phyloP scores from a whole-genome alignment of 768 basidiomycete species.

The Boletus reticuloceps region DNA sequence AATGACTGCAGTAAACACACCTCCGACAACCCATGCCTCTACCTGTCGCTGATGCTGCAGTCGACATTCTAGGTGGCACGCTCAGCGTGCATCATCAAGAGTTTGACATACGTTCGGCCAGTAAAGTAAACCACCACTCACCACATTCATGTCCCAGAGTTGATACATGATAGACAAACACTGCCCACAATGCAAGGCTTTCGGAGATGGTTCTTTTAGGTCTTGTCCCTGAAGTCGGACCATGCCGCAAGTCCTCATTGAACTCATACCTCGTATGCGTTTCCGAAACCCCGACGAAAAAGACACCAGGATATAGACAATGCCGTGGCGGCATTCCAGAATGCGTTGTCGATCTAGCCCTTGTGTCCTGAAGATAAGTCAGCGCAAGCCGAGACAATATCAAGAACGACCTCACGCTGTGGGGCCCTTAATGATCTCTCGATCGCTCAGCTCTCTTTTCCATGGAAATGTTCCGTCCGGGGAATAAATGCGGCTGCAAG shows the following conservation, averaged over 20 bases:
- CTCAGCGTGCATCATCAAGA: constrained; percentile 52
- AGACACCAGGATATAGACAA: constrained; percentile 86
- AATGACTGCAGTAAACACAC: constrained; percentile 37
- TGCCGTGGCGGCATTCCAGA: constrained; percentile 58
- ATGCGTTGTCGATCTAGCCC: constrained; percentile 84
- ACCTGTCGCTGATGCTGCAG: constrained; percentile 84
- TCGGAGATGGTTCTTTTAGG: constrained; percentile 53
- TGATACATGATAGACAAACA: constrained; percentile 34
- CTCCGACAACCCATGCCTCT: constrained; percentile 81
- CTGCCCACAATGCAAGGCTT: constrained; percentile 2
- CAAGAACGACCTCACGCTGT: constrained; percentile 44
- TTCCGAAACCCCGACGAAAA: constrained; percentile 76
- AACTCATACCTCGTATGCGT: constrained; percentile 82
- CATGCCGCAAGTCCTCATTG: constrained; percentile 74
- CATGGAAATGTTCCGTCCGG: constrained; percentile 61
- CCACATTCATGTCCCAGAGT: constrained; percentile 61
- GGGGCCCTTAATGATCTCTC: constrained; percentile 77
- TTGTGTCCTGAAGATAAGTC: constrained; percentile 43
- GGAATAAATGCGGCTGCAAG: constrained; percentile 35
- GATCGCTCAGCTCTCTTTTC: constrained; percentile 67
- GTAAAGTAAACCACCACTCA: constrained; percentile 1
- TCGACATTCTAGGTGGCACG: constrained; percentile 47
- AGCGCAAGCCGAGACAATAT: constrained; percentile 58
- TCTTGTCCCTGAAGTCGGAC: constrained; percentile 77
- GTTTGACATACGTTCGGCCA: constrained; percentile 32